phyloP scores from a whole-genome alignment of 116 monocot species.

The Trichopus zeylanicus region DNA sequence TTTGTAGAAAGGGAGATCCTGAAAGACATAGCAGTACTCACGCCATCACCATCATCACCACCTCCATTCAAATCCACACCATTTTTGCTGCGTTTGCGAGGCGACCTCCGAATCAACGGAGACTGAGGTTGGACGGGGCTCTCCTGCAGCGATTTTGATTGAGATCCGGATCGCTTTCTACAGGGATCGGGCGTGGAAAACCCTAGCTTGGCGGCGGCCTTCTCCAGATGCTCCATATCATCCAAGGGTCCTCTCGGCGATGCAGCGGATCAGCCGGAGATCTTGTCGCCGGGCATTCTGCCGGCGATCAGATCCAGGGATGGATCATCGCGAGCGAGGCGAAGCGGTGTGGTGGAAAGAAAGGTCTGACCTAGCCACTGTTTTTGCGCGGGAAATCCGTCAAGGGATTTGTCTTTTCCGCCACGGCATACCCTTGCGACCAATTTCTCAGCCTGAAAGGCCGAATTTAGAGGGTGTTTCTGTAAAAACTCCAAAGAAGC shows the following conservation, averaged over 20 bases:
- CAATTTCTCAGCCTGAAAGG: no score
- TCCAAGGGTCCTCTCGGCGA: background rate
- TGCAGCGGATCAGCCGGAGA: background rate
- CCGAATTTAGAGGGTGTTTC: no score
- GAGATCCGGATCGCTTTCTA: conserved; percentile 19
- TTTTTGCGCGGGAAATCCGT: background rate
- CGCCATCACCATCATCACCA: no score
- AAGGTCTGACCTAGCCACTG: background rate
- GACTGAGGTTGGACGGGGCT: conserved; percentile 14
- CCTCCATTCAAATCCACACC: background rate
- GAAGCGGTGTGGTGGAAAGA: background rate
- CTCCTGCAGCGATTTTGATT: background rate
- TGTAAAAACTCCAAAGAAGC: no score
- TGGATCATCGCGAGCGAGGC: background rate
- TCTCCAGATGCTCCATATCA: background rate
- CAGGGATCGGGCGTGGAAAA: background rate
- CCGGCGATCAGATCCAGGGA: no score
- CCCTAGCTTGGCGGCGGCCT: no score
- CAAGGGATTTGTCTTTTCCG: background rate
- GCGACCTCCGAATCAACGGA: conserved; percentile 15
- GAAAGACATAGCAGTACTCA: background rate
- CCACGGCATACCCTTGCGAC: no score
- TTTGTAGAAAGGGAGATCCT: background rate
- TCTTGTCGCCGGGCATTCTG: background rate
- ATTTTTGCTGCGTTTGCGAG: conserved; percentile 6